phyloP scores from a whole-genome alignment of 116 monocot species.

The Iris pallida region DNA sequence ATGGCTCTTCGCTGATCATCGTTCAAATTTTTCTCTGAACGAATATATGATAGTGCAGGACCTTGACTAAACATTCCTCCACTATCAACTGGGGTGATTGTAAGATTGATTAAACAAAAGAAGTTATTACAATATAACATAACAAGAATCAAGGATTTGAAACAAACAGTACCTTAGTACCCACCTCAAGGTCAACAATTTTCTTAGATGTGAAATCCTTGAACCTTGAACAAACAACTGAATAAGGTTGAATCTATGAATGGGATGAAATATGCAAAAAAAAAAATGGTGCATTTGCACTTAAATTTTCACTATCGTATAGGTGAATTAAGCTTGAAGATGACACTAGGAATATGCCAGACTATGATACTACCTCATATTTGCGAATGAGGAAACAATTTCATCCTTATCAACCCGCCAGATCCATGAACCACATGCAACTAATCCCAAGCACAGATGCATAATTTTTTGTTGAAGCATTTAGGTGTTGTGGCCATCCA shows the following conservation, averaged over 20 bases:
- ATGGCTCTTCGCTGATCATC: slow-evolving; percentile 85
- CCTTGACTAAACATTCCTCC: slow-evolving; percentile 82
- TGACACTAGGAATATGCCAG: no score
- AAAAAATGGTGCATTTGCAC: background rate
- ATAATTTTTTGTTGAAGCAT: no score
- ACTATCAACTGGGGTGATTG: slow-evolving; percentile 87
- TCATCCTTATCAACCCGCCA: slow-evolving; percentile 90
- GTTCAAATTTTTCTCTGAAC: slow-evolving; percentile 63
- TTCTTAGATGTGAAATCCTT: slow-evolving; percentile 52
- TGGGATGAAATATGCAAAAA: slow-evolving; percentile 16
- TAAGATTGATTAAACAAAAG: slow-evolving; percentile 12
- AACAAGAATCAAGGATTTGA: background rate
- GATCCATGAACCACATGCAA: no score
- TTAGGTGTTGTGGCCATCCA: no score
- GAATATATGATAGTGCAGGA: slow-evolving; percentile 78
- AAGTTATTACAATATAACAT: slow-evolving; percentile 1
- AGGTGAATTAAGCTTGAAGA: background rate
- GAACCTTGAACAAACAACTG: slow-evolving; percentile 63
- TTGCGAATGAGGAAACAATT: slow-evolving; percentile 66
- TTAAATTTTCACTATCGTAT: background rate
- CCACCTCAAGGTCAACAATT: slow-evolving; percentile 92
- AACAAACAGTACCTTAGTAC: slow-evolving; percentile 6
- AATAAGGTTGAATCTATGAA: slow-evolving; percentile 71
- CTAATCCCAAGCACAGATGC: no score
- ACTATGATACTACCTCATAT: slow-evolving; percentile 61